Evolutionary conservation across 2,329 filamentous ascomycete species (phyloP).

Genomic region (Trichoderma breve): DNA sequence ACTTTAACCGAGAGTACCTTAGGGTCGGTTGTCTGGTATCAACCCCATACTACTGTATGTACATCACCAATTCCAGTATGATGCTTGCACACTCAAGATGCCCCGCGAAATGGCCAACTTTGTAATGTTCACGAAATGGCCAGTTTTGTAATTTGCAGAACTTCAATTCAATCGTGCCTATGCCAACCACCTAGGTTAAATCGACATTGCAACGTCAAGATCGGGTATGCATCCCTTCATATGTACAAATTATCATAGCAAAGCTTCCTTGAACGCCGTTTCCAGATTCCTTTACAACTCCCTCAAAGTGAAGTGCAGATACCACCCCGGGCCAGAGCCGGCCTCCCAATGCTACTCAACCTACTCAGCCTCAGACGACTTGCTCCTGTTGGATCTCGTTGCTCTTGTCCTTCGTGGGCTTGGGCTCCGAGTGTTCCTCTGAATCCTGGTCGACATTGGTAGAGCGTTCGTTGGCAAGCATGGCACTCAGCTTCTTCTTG

Average conservation of each 20-base stretch:
- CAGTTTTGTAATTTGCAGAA: not conserved
- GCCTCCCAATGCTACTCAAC: not conserved
- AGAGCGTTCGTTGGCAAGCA: not conserved
- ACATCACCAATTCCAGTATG: not conserved
- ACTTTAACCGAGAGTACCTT: not conserved
- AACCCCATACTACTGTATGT: not conserved
- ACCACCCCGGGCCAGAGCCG: constrained; percentile 7
- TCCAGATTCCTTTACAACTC: constrained; percentile 31
- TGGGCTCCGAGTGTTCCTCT: constrained; percentile 41
- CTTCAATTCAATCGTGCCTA: constrained; percentile 7
- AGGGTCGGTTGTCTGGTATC: not conserved
- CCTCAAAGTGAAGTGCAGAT: constrained; percentile 32
- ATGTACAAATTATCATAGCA: constrained; percentile 27
- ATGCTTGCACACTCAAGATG: not conserved
- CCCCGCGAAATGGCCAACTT: not conserved
- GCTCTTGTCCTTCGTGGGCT: constrained; percentile 54
- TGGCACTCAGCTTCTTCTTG: not conserved
- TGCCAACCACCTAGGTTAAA: constrained; percentile 6
- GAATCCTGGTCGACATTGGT: not conserved
- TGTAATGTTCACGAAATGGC: not conserved
- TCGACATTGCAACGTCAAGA: constrained; percentile 18
- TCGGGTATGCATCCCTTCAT: constrained; percentile 32
- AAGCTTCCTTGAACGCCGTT: constrained; percentile 38
- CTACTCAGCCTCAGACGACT: not conserved
- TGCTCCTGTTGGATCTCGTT: constrained; percentile 6